phyloP scores from a whole-genome alignment of 2,329 filamentous ascomycete species.

The Colletotrichum sojae region DNA sequence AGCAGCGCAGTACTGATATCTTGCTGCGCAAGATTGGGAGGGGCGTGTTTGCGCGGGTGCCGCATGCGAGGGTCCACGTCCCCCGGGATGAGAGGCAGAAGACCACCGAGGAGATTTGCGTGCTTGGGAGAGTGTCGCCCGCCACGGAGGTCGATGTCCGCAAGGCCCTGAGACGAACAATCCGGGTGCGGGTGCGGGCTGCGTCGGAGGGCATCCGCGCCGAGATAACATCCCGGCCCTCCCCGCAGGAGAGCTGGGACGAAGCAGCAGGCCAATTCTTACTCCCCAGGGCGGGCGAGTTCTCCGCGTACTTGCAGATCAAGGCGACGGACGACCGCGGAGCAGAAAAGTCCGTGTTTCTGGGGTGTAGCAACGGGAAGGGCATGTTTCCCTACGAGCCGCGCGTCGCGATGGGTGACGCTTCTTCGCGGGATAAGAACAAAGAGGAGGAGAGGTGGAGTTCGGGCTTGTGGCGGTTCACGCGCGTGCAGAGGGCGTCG shows the following conservation, averaged over 20 bases:
- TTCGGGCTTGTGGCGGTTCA: neutral
- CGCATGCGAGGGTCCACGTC: neutral
- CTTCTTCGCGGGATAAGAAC: neutral
- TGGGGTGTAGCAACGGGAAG: neutral
- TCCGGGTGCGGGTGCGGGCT: no score
- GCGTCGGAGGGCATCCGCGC: neutral
- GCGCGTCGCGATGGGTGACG: neutral
- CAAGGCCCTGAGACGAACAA: neutral
- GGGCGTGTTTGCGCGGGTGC: neutral
- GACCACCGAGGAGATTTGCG: neutral
- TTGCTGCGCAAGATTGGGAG: neutral
- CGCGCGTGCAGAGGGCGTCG: neutral
- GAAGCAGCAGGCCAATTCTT: neutral
- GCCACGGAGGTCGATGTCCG: neutral
- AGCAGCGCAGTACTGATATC: neutral
- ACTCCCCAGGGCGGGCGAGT: neutral
- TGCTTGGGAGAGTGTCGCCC: neutral
- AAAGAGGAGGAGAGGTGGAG: neutral
- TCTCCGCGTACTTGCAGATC: neutral
- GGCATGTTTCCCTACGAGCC: neutral
- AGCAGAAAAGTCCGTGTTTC: neutral
- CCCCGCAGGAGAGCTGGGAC: neutral
- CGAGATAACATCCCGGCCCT: neutral
- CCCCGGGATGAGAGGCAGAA: neutral
- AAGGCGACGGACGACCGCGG: neutral